Base-by-base conservation (phyloP, 2,329 filamentous ascomycete genomes). In the Pyrenophora tritici-repentis region DNA sequence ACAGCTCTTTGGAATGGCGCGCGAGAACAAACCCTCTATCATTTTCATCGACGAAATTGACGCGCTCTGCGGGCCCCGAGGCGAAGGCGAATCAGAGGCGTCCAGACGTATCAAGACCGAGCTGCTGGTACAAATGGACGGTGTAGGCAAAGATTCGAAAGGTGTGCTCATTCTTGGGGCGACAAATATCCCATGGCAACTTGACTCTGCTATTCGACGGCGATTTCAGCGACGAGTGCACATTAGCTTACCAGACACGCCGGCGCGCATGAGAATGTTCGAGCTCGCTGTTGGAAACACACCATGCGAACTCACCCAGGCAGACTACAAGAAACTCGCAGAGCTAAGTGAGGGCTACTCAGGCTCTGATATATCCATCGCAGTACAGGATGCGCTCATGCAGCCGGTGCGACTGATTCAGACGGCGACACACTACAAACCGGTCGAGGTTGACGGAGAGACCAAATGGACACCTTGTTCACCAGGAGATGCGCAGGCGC, bases 21-120 rank as follows among this genome's bases (percentile, higher is more conserved):
- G 95, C 73, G 94, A 99, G 73, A 97, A 97, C 76, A 96, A 94
- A 67, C 94, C 94, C 1, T 94, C 92, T 1, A 97, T 99, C 71
- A 97, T 97, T 75, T 97, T 97, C 78, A 97, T 97, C 69, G 93
- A 97, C 73, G 93, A 97, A 76, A 91, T 97, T 58, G 94, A 99
- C 73, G 94, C 94, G 4, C 86, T 99, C 1, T 97, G 94, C 71
- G 94, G 94, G 0, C 92, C 93, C 7, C 86, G 94, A 67, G 86
- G 86, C 40, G 94, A 99, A 81, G 94, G 94, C 72, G 95, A 99
- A 78, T 97, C 92, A 1, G 94, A 99, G 80, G 94, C 95, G 1
- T 97, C 92, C 44, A 85, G 94, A 55, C 89, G 94, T 73, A 99
- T 99, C 81, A 99, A 99, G 79, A 99, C 94, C 0, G 94, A 99